Base-by-base conservation (phyloP, 371 early-diverging fungal species). In the Syncephalastrum contaminatum region DNA sequence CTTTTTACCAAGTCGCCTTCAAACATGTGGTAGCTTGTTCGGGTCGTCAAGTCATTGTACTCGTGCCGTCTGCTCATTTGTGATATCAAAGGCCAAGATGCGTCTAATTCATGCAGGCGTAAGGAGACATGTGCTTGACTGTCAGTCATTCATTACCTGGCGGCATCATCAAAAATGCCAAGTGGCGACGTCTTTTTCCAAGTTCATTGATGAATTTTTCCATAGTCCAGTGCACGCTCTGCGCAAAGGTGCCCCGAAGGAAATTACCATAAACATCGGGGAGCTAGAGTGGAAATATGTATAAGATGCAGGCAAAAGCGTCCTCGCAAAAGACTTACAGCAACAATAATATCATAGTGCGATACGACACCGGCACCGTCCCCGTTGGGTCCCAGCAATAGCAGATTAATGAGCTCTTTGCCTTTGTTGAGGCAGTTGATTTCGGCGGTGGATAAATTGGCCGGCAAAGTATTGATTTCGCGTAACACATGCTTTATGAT, bases 31-130 rank as follows among this genome's bases (percentile, higher is more conserved):
- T 75, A 81, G 21, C 76, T 80, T 41, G 79, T 80, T 41, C 85
- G 67, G 21, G 81, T 82, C 3, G 82, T 77, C 49, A 89, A 71
- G 50, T 87, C 87, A 54, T 88, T 88, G 63, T 83, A 88, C 57
- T 87, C 88, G 44, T 88, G 89, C 22, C 85, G 71, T 48, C 88
- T 80, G 43, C 89, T 90, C 58, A 88, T 72, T 49, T 88, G 87
- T 3, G 90, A 87, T 27, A 90, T 88, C 39, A 90, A 66, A 47
- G 90, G 90, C 91, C 91, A 90, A 2, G 88, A 85, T 2, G 88
- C 88, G 69, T 90, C 90, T 48, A 64, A 30, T 12, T 24, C 18
- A 19, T 19, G 24, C 27, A 6, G 18, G 25, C 25, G 40, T 42
- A 13, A 19, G 58, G 40, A 19, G 18, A 20, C 18, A 50, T n/a